Percentiles rank a stretch among this genome's conserved stretches.
Evolutionary conservation across 495 filamentous ascomycete species (phyloP).

Genomic region (Hypoxylon fuscum): DNA sequence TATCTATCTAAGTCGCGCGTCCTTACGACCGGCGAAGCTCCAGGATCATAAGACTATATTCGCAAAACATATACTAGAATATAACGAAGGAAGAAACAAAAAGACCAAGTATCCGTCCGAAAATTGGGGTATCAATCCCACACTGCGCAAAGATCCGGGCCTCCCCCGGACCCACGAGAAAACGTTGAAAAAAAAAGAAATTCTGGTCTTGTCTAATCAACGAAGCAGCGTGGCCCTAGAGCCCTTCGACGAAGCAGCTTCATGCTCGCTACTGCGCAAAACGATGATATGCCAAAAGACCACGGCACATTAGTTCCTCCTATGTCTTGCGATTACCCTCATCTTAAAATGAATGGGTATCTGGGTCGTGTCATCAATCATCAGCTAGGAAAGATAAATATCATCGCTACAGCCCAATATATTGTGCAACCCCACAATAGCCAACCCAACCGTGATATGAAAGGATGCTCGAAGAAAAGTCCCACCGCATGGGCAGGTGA

Average conservation of each 20-base stretch:
- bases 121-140: constrained; percentile 41
- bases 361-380: constrained; percentile 42
- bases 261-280: constrained; percentile 11
- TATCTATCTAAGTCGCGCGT: constrained; percentile 26
- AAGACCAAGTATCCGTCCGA: constrained; percentile 20
- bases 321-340: constrained; percentile 45
- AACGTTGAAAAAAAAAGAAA: constrained; percentile 1
- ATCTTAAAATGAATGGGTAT: constrained; percentile 50
- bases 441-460: constrained; percentile 11
- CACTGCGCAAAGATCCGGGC: constrained; percentile 22
- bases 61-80: constrained; percentile 37
- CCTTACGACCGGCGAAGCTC: constrained; percentile 4
- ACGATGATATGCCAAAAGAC: constrained; percentile 34
- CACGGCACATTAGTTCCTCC: constrained; percentile 40
- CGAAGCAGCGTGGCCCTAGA: constrained; percentile 1
- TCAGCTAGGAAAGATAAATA: constrained; percentile 41
- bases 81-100: constrained; percentile 27
- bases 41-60: constrained; percentile 24
- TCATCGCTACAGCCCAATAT: constrained; percentile 28
- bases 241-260: background rate
- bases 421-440: constrained; percentile 30
- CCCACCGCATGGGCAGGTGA: background rate
- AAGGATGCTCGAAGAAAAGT: constrained; percentile 16
- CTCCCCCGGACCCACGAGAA: constrained; percentile 2
- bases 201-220: constrained; percentile 37